Percentiles rank a stretch among this genome's conserved stretches.
Evolutionary conservation across 441 rosid genomes (phyloP).

Genomic region (Viola pubescens): DNA sequence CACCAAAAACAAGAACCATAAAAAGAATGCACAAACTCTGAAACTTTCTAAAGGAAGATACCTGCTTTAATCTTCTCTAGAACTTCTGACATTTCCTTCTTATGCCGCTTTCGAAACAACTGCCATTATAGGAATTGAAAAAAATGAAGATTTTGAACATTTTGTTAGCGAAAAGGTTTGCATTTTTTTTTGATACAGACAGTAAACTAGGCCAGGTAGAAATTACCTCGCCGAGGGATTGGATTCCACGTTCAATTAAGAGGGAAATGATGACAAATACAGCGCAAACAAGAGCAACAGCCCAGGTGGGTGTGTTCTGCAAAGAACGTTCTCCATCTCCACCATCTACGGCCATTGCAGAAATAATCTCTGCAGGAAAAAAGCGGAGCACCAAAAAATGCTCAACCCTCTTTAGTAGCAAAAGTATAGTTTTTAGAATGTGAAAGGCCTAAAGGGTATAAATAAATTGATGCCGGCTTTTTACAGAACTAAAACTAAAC

Average conservation of each 20-base stretch:
- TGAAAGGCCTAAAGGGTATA: background rate
- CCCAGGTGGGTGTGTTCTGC: slow-evolving; percentile 37
- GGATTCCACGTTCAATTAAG: slow-evolving; percentile 25
- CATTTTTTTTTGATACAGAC: background rate
- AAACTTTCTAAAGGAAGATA: background rate
- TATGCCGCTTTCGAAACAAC: slow-evolving; percentile 26
- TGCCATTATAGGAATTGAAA: slow-evolving; percentile 5
- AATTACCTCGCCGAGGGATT: slow-evolving; percentile 23
- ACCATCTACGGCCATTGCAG: background rate
- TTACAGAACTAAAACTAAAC: background rate
- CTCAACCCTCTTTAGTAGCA: background rate
- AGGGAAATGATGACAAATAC: slow-evolving; percentile 29
- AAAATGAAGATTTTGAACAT: background rate
- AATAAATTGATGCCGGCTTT: slow-evolving; percentile 2
- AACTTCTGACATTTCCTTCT: slow-evolving; percentile 34
- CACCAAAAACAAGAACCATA: background rate
- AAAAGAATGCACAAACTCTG: background rate
- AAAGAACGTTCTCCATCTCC: slow-evolving; percentile 23
- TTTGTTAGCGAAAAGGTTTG: background rate
- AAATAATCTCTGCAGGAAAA: background rate
- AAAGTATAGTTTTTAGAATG: background rate
- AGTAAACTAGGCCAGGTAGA: background rate
- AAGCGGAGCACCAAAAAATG: background rate
- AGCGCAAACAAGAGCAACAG: slow-evolving; percentile 30
- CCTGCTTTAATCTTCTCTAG: slow-evolving; percentile 30